Evolutionary conservation across 179 eudicot species (phyloP), one percentile per base, ranked within the genome.

Genomic region (Heliamphora pulchella): DNA sequence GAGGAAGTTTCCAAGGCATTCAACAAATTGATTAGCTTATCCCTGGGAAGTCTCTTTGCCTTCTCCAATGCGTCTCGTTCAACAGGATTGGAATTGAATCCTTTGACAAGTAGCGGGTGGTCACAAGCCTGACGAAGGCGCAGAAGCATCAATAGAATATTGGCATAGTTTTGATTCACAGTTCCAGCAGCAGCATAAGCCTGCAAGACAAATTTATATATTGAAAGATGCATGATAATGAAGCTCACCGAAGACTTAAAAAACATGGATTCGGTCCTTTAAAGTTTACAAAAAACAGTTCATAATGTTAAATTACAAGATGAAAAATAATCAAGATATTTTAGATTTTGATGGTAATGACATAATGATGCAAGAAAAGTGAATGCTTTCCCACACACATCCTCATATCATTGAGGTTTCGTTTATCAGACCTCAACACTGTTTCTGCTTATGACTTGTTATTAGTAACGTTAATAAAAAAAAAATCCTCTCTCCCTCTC

Each of bases 51-150:
- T 57, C 78, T 81, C 81, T 86, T 90, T 72, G 93, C 96, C 84
- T 86, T 89, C 77, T 89, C 85, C 62, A 83, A 51, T n/a, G 93
- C 87, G 80, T 84, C 85, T 83, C 83, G 90, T 79, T 89, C 87
- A 82, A 87, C 92, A 80, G 91, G 83, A 43, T 85, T 87, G 8
- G 91, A 82, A 85, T 61, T 80, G 67, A 86, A 88, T 65, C 93
- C 96, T 88, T 90, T 92, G 14, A 91, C 99, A 79, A 94, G 97
- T 74, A 89, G 86, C 9, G 99, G 99, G 87, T 96, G 99, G 87
- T 94, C 99, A 90, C 98, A 96, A 83, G 98, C 98, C 80, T 94
- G 99, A 63, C 97, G 97, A 79, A 96, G 98, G 71, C 99, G 96
- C 86, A 96, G 86, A 86, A 96, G 96, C 98, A 96, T 86, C 90